Base-by-base conservation (phyloP, 106 monocot genomes). In the Phalaenopsis aphrodite region DNA sequence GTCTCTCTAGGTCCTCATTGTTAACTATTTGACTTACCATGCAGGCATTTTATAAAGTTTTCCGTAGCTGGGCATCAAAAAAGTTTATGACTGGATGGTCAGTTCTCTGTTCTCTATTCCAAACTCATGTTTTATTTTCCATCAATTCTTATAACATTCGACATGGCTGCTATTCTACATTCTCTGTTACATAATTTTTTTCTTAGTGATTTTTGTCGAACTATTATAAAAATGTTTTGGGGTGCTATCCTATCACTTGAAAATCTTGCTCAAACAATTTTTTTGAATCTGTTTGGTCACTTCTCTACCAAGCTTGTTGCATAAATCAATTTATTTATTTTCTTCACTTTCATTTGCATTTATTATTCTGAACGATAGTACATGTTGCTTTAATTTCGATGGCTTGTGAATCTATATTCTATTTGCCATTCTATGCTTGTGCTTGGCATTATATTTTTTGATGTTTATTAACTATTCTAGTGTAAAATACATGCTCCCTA, bases 21-120 rank as follows among this genome's bases (percentile, higher is more conserved):
- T 75, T 45, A 42, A 48, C 49, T 9, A 49, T 80, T 21, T 78
- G 11, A 41, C 57, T 67, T 49, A 37, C 11, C 8, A 11, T 79
- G 36, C 72, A 83, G 83, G 83, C 83, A 43, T 78, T 78, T 61
- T 83, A 78, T 79, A 83, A 83, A 79, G 83, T 83, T 42, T 21
- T 83, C 36, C 83, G 72, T 41, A 83, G 83, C 57, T 83, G 83
- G 83, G 83, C 83, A 42, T 83, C 83, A 16, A 83, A 83, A 16
- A 83, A 83, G 73, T 83, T 83, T 41, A 83, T 83, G 83, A 83
- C 83, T 36, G 83, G 83, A 79, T 78, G 78, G 78, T 78, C 48
- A 66, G 76, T 69, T 66, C 46, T 69, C 66, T 19, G 4, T 23
- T 41, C 8, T 74, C 8, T 75, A n/a, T 61, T 61, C 52, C 61